phyloP scores from a whole-genome alignment of 2,329 filamentous ascomycete genomes.

The Pseudocercospora crystallina region DNA sequence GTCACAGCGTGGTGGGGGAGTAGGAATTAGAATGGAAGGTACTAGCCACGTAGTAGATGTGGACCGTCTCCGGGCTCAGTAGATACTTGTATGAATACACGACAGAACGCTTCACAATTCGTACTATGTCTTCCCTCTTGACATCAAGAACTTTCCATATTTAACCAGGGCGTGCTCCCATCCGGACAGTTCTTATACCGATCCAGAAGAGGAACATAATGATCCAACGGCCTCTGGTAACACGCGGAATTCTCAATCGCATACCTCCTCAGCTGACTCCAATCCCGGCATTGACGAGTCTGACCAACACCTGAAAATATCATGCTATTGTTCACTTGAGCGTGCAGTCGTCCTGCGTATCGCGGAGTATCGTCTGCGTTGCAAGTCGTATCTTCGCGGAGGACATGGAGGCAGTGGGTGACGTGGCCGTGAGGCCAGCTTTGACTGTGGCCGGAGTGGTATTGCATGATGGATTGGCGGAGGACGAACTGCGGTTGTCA shows the following conservation, averaged over 20 bases:
- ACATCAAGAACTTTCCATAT: too few species aligned
- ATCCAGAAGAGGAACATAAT: constrained; percentile 3
- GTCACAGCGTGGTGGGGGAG: too few species aligned
- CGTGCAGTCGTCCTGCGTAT: neutral
- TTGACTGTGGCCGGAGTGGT: neutral
- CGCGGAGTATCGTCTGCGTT: constrained; percentile 3
- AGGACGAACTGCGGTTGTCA: neutral
- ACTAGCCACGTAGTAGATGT: too few species aligned
- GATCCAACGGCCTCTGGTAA: constrained; percentile 3
- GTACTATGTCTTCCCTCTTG: too few species aligned
- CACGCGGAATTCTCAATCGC: constrained; percentile 9
- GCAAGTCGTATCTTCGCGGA: constrained; percentile 1
- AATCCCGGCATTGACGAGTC: constrained; percentile 2
- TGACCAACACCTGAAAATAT: constrained; percentile 2
- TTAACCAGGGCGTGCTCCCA: constrained; percentile 3
- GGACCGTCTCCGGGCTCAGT: too few species aligned
- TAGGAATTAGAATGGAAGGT: too few species aligned
- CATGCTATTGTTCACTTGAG: constrained; percentile 1
- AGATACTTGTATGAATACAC: too few species aligned
- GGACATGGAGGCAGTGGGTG: constrained; percentile 2
- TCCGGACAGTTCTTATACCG: constrained; percentile 7
- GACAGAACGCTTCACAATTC: too few species aligned
- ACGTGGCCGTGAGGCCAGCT: constrained; percentile 1
- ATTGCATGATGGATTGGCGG: neutral
- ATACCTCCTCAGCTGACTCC: neutral